Evolutionary conservation across 2,329 filamentous ascomycete species (phyloP).

Genomic region (Sclerotinia subarctica): DNA sequence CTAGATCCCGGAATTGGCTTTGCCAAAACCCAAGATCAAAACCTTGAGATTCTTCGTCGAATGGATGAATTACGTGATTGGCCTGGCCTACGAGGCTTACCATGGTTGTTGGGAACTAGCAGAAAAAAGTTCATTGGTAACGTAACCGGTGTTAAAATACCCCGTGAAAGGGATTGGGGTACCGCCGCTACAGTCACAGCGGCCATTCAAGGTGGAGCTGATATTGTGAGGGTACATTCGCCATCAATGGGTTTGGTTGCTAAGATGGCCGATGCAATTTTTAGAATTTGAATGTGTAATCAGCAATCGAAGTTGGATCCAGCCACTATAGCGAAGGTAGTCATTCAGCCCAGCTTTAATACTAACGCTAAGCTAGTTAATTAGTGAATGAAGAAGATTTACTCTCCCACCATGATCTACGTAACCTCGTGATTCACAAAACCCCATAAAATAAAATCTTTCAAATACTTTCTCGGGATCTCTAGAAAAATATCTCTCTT

Average conservation of each 20-base stretch:
- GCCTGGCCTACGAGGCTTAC: slow-evolving; percentile 65
- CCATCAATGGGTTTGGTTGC: slow-evolving; percentile 76
- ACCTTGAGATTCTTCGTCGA: slow-evolving; percentile 71
- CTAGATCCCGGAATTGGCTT: slow-evolving; percentile 94
- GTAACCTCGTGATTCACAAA: neutral
- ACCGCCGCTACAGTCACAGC: slow-evolving; percentile 86
- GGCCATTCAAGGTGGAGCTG: slow-evolving; percentile 80
- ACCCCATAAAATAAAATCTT: neutral
- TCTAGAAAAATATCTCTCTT: neutral
- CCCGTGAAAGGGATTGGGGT: slow-evolving; percentile 72
- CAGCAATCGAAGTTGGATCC: no score
- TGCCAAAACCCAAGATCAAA: slow-evolving; percentile 78
- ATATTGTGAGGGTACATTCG: slow-evolving; percentile 92
- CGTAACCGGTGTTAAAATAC: slow-evolving; percentile 70
- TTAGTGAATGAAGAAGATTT: neutral
- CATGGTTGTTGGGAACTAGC: slow-evolving; percentile 87
- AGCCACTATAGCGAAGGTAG: fast-evolving
- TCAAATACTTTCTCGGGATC: no score
- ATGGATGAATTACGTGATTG: slow-evolving; percentile 62
- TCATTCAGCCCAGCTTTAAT: neutral
- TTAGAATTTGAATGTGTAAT: slow-evolving; percentile 46
- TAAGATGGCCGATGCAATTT: slow-evolving; percentile 91
- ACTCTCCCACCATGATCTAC: neutral
- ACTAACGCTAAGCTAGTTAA: no score
- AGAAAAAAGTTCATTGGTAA: slow-evolving; percentile 85